phyloP scores from a whole-genome alignment of 805 yeast genomes.

The Sugiyamaella lignohabitans region DNA sequence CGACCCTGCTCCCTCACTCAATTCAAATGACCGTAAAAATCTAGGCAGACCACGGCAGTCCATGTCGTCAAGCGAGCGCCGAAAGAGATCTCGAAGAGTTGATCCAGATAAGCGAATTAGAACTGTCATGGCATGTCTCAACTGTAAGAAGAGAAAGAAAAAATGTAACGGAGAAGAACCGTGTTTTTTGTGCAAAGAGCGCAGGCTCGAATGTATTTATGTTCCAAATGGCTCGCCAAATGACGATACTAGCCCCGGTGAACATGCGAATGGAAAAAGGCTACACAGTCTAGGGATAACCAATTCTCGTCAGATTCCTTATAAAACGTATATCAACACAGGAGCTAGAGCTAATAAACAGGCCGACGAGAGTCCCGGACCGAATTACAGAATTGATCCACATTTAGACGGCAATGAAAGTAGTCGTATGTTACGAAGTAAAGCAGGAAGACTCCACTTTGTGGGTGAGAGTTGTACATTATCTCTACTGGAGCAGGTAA shows the following conservation, averaged over 20 bases:
- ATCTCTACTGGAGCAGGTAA: slow-evolving; percentile 35
- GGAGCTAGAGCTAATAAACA: not conserved
- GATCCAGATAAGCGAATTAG: slow-evolving; percentile 30
- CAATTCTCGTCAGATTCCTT: not conserved
- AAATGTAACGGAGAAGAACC: slow-evolving; percentile 32
- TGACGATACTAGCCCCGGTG: not conserved
- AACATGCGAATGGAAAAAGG: no score
- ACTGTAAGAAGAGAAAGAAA: slow-evolving; percentile 38
- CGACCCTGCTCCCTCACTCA: not conserved
- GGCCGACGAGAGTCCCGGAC: not conserved
- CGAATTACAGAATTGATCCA: not conserved
- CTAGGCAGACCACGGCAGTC: no score
- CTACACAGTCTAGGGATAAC: no score
- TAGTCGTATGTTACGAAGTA: slow-evolving; percentile 33
- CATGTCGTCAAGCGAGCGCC: not conserved
- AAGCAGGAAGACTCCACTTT: slow-evolving; percentile 34
- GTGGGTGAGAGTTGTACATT: slow-evolving; percentile 40
- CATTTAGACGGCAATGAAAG: not conserved
- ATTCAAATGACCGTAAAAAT: not conserved
- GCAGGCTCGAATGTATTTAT: slow-evolving; percentile 30
- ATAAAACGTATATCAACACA: not conserved
- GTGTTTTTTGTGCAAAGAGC: slow-evolving; percentile 31
- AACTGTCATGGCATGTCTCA: slow-evolving; percentile 41
- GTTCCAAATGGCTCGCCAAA: not conserved
- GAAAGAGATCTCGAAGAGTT: slow-evolving; percentile 13